A percentile compares a stretch with the other conserved stretches of the same genome.
Conservation (phyloP, 805 yeast species). For the Teunomyces pallodes region DNA sequence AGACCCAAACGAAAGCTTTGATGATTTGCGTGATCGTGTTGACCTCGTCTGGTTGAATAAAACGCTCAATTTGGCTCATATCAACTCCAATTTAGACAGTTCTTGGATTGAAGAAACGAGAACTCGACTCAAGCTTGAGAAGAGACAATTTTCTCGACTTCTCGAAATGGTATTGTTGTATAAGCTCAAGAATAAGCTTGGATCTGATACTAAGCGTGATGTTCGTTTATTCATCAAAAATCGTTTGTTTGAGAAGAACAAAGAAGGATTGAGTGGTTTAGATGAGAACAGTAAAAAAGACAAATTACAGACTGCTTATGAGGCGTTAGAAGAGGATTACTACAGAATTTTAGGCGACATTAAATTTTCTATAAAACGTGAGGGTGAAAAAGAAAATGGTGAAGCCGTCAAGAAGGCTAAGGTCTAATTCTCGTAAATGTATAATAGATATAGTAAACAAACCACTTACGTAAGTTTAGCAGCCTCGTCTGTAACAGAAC, state of each 20-base stretch:
- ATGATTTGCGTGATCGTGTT: constrained; percentile 80
- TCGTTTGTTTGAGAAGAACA: constrained; percentile 74
- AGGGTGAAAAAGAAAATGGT: not conserved
- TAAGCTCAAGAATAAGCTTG: constrained; percentile 23
- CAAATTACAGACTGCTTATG: constrained; percentile 74
- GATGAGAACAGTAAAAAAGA: constrained; percentile 63
- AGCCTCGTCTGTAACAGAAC: not conserved
- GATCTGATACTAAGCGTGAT: constrained; percentile 29
- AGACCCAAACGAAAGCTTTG: constrained; percentile 92
- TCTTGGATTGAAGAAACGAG: constrained; percentile 44
- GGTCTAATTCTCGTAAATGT: not conserved
- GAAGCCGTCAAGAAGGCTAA: constrained; percentile 2
- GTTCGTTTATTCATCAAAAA: constrained; percentile 65
- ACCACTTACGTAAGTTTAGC: not conserved
- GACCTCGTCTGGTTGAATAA: constrained; percentile 50
- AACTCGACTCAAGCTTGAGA: constrained; percentile 55
- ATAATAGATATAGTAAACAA: not conserved
- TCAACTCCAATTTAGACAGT: constrained; percentile 17
- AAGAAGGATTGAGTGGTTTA: constrained; percentile 68
- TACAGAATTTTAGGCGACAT: constrained; percentile 47
- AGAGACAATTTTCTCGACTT: constrained; percentile 73
- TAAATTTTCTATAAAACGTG: constrained; percentile 18
- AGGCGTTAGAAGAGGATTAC: constrained; percentile 69
- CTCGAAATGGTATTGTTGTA: constrained; percentile 70
- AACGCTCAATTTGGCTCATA: constrained; percentile 16